Conservation (phyloP, 2,329 filamentous ascomycete species). For the Trichophaea hybrida region DNA sequence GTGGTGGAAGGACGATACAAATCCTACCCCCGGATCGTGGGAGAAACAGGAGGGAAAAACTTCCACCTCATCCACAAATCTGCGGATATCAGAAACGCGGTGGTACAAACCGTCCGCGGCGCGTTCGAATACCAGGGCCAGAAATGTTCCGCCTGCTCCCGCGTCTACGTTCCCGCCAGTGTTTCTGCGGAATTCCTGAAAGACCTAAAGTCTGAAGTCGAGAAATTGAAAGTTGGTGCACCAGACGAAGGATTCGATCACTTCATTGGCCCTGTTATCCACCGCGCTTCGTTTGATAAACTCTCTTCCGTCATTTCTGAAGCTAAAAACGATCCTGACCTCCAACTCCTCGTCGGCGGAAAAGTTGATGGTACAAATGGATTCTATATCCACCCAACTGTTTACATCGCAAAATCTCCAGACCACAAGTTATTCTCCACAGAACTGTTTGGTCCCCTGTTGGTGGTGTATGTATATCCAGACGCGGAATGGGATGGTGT, state of each 20-base stretch:
- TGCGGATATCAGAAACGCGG: slow-evolving; percentile 66
- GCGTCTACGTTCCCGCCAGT: slow-evolving; percentile 62
- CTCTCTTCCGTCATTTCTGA: slow-evolving; percentile 61
- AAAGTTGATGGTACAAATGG: slow-evolving; percentile 63
- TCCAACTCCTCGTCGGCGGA: slow-evolving; percentile 61
- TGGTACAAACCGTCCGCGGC: slow-evolving; percentile 66
- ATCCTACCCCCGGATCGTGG: slow-evolving; percentile 76
- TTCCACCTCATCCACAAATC: slow-evolving; percentile 70
- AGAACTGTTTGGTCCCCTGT: slow-evolving; percentile 70
- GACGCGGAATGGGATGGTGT: slow-evolving; percentile 39
- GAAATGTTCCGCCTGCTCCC: slow-evolving; percentile 77
- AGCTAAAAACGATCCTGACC: slow-evolving; percentile 52
- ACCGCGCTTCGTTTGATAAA: slow-evolving; percentile 67
- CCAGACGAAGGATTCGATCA: slow-evolving; percentile 54
- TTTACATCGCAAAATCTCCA: slow-evolving; percentile 60
- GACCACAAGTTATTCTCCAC: slow-evolving; percentile 58
- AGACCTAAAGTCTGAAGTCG: slow-evolving; percentile 51
- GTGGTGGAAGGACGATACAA: slow-evolving; percentile 69
- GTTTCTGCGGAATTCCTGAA: slow-evolving; percentile 50
- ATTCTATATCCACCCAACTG: slow-evolving; percentile 71
- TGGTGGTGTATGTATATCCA: slow-evolving; percentile 63
- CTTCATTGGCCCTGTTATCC: slow-evolving; percentile 81
- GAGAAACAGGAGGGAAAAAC: slow-evolving; percentile 88
- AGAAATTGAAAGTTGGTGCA: slow-evolving; percentile 54
- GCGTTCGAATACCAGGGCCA: slow-evolving; percentile 87